These are phyloP conservation scores for Penicillium sp. DNA, from an alignment of 2,329 filamentous ascomycete genomes.

Conservation along the genomic window DNA sequence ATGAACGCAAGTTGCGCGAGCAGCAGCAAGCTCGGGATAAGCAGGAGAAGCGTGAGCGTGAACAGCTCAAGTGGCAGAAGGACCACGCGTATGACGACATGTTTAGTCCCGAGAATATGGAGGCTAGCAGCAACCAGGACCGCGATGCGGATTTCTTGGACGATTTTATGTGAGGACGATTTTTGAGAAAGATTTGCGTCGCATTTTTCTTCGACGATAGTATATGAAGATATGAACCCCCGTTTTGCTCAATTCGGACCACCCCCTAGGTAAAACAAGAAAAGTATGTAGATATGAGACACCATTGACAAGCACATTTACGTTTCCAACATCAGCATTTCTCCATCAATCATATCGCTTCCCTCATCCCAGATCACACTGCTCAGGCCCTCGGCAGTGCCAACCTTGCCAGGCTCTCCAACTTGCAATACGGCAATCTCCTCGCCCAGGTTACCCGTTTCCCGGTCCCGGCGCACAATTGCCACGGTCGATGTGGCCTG, in stretches of 20 bases:
- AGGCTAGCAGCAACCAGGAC: slow-evolving; percentile 82
- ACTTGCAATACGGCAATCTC: slow-evolving; percentile 40
- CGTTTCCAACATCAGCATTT: not conserved
- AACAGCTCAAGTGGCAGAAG: slow-evolving; percentile 90
- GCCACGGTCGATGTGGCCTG: slow-evolving; percentile 67
- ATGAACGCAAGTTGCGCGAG: slow-evolving; percentile 59
- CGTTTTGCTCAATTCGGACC: not conserved
- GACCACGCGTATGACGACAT: slow-evolving; percentile 98
- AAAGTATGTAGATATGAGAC: slow-evolving; percentile 18
- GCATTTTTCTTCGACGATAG: slow-evolving; percentile 6
- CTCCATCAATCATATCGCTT: not conserved
- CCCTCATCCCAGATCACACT: slow-evolving; percentile 46
- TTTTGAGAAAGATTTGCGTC: not conserved
- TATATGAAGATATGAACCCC: slow-evolving; percentile 23
- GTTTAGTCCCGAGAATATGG: slow-evolving; percentile 82
- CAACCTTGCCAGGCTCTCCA: slow-evolving; percentile 37
- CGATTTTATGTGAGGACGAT: slow-evolving; percentile 81
- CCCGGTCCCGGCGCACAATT: slow-evolving; percentile 65
- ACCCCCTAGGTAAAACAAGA: not conserved
- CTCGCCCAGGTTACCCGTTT: slow-evolving; percentile 64
- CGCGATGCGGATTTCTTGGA: slow-evolving; percentile 76
- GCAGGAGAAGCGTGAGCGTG: slow-evolving; percentile 70
- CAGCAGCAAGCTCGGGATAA: slow-evolving; percentile 50
- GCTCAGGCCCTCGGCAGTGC: slow-evolving; percentile 40
- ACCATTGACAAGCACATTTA: not conserved